phyloP scores from a whole-genome alignment of 139 green algal species.

The Chlamydomonas sphaeroides region DNA sequence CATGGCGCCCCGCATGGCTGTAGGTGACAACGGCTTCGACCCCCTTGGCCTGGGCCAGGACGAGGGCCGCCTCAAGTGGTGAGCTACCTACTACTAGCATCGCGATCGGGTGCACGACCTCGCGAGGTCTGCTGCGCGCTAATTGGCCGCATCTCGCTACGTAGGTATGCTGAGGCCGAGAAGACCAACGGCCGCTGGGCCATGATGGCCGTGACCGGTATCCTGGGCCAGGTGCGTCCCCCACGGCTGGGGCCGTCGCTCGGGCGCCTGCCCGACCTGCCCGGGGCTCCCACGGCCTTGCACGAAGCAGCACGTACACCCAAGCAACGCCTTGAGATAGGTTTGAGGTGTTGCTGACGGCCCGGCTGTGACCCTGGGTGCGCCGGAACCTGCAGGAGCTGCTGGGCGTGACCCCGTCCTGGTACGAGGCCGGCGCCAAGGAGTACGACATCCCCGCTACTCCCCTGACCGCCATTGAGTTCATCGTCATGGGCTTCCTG shows the following conservation, averaged over 20 bases:
- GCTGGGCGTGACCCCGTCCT: slow-evolving; percentile 67
- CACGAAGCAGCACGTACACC: too few species aligned
- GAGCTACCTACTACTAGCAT: slow-evolving; percentile 15
- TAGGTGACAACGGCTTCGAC: slow-evolving; percentile 71
- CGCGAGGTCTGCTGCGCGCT: too few species aligned
- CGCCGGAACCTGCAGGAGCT: too few species aligned
- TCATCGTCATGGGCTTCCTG: slow-evolving; percentile 79
- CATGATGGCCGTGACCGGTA: slow-evolving; percentile 86
- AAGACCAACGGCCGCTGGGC: slow-evolving; percentile 91
- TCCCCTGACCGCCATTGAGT: slow-evolving; percentile 72
- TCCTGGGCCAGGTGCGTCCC: slow-evolving; percentile 81
- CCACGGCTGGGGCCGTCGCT: too few species aligned
- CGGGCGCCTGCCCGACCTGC: too few species aligned
- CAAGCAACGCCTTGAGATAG: too few species aligned
- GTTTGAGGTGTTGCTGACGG: too few species aligned
- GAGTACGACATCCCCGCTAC: slow-evolving; percentile 66
- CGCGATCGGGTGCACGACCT: too few species aligned
- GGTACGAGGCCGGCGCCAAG: slow-evolving; percentile 71
- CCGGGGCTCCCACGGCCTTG: too few species aligned
- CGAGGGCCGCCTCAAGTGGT: slow-evolving; percentile 81
- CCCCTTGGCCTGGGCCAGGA: slow-evolving; percentile 79
- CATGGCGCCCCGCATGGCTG: background rate
- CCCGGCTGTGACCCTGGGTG: too few species aligned
- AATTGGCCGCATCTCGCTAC: too few species aligned
- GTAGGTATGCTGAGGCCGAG: slow-evolving; percentile 87